Evolutionary conservation across 495 filamentous ascomycete genomes (phyloP).

Genomic region (Aspergillus sclerotioniger): DNA sequence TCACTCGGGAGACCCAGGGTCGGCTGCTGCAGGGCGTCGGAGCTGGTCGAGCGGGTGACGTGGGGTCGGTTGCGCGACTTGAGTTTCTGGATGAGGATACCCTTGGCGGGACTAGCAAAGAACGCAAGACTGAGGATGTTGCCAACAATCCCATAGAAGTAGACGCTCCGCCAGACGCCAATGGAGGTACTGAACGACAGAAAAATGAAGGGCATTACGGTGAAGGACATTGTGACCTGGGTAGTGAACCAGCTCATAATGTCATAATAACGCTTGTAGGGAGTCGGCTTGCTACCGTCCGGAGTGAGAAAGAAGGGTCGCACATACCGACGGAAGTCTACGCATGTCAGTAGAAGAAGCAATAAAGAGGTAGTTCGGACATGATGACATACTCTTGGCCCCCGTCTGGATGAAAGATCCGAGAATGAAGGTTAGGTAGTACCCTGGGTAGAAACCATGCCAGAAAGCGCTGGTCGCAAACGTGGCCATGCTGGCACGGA

Average conservation of each 20-base stretch:
- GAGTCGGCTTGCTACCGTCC: constrained; percentile 59
- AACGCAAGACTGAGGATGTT: constrained; percentile 63
- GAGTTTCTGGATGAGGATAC: constrained; percentile 54
- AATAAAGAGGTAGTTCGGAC: neutral
- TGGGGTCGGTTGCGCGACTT: constrained; percentile 53
- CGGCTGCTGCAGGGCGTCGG: constrained; percentile 44
- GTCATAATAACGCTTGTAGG: constrained; percentile 84
- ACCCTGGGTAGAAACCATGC: constrained; percentile 97
- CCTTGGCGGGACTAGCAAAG: constrained; percentile 77
- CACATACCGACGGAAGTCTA: constrained; percentile 83
- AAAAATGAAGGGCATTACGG: constrained; percentile 78
- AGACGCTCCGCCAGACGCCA: constrained; percentile 76
- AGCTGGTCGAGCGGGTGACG: constrained; percentile 25
- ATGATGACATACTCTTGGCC: constrained; percentile 73
- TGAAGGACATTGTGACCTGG: constrained; percentile 80
- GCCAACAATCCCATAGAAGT: constrained; percentile 79
- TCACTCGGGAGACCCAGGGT: constrained; percentile 78
- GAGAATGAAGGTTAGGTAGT: constrained; percentile 87
- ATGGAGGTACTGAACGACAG: constrained; percentile 66
- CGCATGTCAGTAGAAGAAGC: constrained; percentile 10
- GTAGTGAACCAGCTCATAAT: constrained; percentile 74
- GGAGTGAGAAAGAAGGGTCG: constrained; percentile 91
- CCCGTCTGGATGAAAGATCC: constrained; percentile 88
- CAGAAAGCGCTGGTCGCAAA: constrained; percentile 93
- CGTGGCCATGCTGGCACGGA: constrained; percentile 89